These are phyloP conservation scores for Penicillium glabrum DNA, from an alignment of 2,329 filamentous ascomycete species.

Conservation along the genomic window DNA sequence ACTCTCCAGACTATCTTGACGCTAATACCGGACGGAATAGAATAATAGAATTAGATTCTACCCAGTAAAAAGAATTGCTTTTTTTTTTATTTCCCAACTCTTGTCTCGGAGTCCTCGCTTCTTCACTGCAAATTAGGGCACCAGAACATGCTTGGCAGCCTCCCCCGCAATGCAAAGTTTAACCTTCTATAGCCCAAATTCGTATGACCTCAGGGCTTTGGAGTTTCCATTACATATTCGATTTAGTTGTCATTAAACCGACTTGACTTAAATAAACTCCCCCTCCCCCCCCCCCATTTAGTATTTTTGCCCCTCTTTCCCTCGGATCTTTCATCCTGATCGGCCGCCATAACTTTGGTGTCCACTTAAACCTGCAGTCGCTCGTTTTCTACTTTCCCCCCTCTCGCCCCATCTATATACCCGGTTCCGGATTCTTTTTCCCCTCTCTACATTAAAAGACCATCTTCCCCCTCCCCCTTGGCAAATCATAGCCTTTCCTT, in stretches of 20 bases:
- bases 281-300: neutral
- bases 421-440: neutral
- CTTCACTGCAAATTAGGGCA: slow-evolving; percentile 25
- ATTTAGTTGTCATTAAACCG: slow-evolving; percentile 7
- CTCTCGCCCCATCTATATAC: neutral
- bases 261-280: slow-evolving; percentile 5
- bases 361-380: neutral
- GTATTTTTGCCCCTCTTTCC: slow-evolving; percentile 2
- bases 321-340: neutral
- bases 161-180: slow-evolving; percentile 28
- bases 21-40: neutral
- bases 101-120: slow-evolving; percentile 7
- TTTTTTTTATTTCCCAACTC: neutral
- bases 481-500: neutral
- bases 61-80: neutral
- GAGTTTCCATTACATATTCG: slow-evolving; percentile 18
- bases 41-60: neutral
- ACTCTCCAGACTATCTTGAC: neutral
- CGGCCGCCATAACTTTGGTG: neutral
- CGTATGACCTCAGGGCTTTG: slow-evolving; percentile 15
- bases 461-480: neutral
- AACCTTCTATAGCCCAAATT: slow-evolving; percentile 4
- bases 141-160: slow-evolving; percentile 24
- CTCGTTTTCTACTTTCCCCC: neutral
- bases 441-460: neutral